A percentile compares a stretch with the other conserved stretches of the same genome.
phyloP scores from a whole-genome alignment of 2,329 filamentous ascomycete species.

The Fusarium longipes region DNA sequence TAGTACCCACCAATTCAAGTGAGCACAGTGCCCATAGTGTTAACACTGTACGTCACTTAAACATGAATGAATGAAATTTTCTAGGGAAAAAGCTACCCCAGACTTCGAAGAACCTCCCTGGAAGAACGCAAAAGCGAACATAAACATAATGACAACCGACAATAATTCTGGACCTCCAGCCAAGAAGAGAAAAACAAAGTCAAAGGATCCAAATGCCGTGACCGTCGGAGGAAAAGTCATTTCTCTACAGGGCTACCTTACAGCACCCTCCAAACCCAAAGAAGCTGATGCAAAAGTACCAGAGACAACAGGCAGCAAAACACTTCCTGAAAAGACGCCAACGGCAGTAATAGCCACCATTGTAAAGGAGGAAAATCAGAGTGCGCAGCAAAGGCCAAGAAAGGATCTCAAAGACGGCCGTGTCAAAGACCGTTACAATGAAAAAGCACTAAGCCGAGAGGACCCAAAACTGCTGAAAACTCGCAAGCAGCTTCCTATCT shows the following conservation, averaged over 20 bases:
- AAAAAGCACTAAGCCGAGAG: conserved; percentile 37
- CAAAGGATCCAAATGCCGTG: conserved; percentile 52
- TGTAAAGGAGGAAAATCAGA: conserved; percentile 1
- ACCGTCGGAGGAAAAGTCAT: conserved; percentile 62
- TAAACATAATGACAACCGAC: conserved; percentile 43
- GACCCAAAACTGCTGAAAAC: conserved; percentile 54
- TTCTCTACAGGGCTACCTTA: conserved; percentile 62
- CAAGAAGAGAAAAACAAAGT: conserved; percentile 57
- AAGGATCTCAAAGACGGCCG: conserved; percentile 20
- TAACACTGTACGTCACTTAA: neutral
- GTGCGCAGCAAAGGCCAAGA: conserved; percentile 1
- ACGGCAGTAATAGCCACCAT: neutral
- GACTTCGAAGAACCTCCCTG: neutral
- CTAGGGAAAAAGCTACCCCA: neutral
- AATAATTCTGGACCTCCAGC: conserved; percentile 44
- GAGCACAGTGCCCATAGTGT: neutral
- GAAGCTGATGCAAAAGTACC: conserved; percentile 17
- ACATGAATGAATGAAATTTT: conserved; percentile 29
- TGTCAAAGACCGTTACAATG: conserved; percentile 19
- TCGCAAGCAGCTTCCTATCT: conserved; percentile 82
- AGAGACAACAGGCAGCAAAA: conserved; percentile 4
- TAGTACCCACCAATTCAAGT: too few species aligned
- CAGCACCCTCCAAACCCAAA: conserved; percentile 49
- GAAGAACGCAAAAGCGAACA: neutral
- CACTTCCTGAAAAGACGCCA: neutral